Evolutionary conservation across 139 green algal genomes (phyloP).

Genomic region (Coelastrella sp.): DNA sequence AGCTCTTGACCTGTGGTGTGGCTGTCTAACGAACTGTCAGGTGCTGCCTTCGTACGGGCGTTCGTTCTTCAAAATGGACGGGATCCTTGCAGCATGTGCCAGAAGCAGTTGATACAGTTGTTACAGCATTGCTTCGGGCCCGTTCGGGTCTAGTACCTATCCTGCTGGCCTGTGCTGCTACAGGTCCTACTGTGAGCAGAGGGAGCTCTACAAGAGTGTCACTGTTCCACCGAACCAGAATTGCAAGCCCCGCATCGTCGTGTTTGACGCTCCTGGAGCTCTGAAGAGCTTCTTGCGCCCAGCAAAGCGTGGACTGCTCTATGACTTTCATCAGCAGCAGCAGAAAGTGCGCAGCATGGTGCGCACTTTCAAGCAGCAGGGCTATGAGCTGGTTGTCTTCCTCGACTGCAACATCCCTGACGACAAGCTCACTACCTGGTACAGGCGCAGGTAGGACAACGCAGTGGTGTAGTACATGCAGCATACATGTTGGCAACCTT

Average conservation of each 20-base stretch:
- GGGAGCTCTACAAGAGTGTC: constrained; percentile 26
- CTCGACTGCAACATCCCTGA: constrained; percentile 38
- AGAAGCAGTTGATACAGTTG: too few relatives aligned
- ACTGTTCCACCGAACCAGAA: neutral
- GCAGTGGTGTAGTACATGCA: too few relatives aligned
- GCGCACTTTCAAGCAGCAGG: constrained; percentile 10
- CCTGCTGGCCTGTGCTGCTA: neutral
- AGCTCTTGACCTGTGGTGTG: too few relatives aligned
- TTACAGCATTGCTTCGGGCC: too few relatives aligned
- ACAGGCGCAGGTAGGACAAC: constrained; percentile 37
- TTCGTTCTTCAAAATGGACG: too few relatives aligned
- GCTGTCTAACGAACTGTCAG: too few relatives aligned
- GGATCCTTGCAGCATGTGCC: too few relatives aligned
- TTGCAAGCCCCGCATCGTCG: constrained; percentile 16
- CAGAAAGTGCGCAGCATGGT: constrained; percentile 9
- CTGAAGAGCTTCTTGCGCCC: constrained; percentile 34
- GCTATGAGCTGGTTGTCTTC: constrained; percentile 46
- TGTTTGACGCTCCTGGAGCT: constrained; percentile 44
- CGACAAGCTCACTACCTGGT: constrained; percentile 42
- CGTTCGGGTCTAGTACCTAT: neutral
- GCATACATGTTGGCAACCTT: too few relatives aligned
- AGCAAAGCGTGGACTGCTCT: constrained; percentile 12
- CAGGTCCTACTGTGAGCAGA: constrained; percentile 40
- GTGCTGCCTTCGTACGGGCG: too few relatives aligned
- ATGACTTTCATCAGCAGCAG: constrained; percentile 47